These are phyloP conservation scores for Acanthamoeba sp. DNA, from an alignment of 208 protist species.

Conservation along the genomic window DNA sequence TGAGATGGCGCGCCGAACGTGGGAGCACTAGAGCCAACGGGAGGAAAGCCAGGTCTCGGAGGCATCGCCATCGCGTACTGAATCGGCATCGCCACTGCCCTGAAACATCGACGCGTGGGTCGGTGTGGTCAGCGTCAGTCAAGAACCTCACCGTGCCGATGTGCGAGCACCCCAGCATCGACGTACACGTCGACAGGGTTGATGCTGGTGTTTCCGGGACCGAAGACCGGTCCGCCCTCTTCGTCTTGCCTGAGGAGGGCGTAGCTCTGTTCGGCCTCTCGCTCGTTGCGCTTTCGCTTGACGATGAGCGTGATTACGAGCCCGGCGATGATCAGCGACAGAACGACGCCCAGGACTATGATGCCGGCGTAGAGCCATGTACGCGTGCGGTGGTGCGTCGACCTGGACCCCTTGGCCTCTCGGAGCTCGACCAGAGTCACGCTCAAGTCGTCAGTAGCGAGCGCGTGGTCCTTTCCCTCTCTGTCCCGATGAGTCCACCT, in stretches of 20 bases:
- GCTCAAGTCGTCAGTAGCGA: background rate
- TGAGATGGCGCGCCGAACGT: background rate
- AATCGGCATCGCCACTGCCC: background rate
- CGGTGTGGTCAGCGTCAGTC: background rate
- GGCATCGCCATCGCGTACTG: background rate
- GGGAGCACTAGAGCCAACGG: background rate
- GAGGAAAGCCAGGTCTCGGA: background rate
- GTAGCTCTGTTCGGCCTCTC: background rate
- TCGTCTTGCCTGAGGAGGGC: background rate
- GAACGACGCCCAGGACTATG: background rate
- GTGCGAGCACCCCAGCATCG: too few species aligned
- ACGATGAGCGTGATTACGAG: background rate
- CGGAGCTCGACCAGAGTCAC: background rate
- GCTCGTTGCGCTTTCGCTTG: background rate
- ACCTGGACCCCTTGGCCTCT: background rate
- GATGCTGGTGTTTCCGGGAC: background rate
- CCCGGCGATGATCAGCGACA: background rate
- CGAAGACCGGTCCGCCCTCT: background rate
- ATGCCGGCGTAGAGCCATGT: constrained; percentile 14
- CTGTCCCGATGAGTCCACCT: background rate
- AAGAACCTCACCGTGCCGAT: too few species aligned
- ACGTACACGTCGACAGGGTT: background rate
- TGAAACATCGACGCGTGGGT: background rate
- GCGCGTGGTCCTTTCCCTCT: background rate
- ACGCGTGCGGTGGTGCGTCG: background rate